phyloP scores from a whole-genome alignment of 176 grass and related monocot genomes.

The Coix lacrymajobi region DNA sequence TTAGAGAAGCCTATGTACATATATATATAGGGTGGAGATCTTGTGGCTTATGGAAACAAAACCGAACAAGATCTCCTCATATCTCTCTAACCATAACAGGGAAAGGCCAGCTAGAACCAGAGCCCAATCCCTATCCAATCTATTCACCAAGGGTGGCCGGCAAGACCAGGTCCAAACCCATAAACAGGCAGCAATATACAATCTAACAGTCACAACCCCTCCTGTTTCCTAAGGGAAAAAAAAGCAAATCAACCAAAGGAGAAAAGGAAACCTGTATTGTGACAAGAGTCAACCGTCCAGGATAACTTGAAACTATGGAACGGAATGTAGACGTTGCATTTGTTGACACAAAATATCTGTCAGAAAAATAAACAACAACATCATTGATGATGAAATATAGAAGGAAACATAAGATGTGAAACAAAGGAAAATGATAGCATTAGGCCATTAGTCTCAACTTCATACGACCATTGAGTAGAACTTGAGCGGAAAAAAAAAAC shows the following conservation, averaged over 20 bases:
- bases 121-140: too few relatives aligned
- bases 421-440: neutral
- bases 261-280: slow-evolving; percentile 66
- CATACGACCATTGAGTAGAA: neutral
- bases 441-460: neutral
- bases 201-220: neutral
- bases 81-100: too few relatives aligned
- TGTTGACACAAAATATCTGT: slow-evolving; percentile 82
- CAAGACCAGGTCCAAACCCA: too few relatives aligned
- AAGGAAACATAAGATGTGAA: neutral
- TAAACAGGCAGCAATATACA: too few relatives aligned
- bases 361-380: neutral
- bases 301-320: slow-evolving; percentile 85
- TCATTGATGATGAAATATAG: slow-evolving; percentile 28
- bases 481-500: neutral
- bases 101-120: too few relatives aligned
- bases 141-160: too few relatives aligned
- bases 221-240: neutral
- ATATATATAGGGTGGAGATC: too few relatives aligned
- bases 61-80: too few relatives aligned
- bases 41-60: too few relatives aligned
- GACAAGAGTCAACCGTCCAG: slow-evolving; percentile 61
- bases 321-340: slow-evolving; percentile 91
- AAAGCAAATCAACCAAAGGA: neutral
- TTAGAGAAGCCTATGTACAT: too few relatives aligned